These are phyloP conservation scores for Penicillium chermesinum DNA, from an alignment of 495 filamentous ascomycete genomes.

Conservation along the genomic window DNA sequence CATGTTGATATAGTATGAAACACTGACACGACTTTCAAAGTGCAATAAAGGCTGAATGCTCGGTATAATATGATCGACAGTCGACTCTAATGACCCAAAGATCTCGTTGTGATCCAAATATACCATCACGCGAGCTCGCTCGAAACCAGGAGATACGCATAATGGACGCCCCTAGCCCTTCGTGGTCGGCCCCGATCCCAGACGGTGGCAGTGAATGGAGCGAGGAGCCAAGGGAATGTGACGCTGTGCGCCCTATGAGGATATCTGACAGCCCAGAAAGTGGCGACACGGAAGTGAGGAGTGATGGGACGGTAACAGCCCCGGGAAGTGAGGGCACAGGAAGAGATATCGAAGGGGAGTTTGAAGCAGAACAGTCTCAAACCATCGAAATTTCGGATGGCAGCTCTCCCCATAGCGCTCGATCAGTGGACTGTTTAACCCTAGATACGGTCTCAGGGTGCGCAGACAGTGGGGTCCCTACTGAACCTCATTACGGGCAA, in stretches of 20 bases:
- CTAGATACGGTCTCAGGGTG: no score
- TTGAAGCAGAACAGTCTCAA: no score
- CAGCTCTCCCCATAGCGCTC: no score
- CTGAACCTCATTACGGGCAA: slow-evolving; percentile 20
- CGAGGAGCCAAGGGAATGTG: background rate
- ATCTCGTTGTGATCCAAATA: no score
- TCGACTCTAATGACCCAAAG: background rate
- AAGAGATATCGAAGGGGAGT: no score
- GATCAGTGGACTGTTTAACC: no score
- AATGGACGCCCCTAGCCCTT: background rate
- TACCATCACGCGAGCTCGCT: background rate
- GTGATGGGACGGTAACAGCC: background rate
- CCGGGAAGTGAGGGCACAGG: background rate
- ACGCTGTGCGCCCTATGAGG: background rate
- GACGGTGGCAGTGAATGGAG: background rate
- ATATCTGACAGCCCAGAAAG: background rate
- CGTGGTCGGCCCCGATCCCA: no score
- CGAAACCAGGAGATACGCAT: background rate
- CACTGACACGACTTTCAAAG: no score
- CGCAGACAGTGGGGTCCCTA: slow-evolving; percentile 15
- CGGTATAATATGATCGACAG: background rate
- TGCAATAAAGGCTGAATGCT: no score
- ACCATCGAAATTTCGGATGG: no score
- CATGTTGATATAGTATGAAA: no score
- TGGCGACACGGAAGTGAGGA: background rate